phyloP scores from a whole-genome alignment of 2,329 filamentous ascomycete genomes.

The Fusarium hostae region DNA sequence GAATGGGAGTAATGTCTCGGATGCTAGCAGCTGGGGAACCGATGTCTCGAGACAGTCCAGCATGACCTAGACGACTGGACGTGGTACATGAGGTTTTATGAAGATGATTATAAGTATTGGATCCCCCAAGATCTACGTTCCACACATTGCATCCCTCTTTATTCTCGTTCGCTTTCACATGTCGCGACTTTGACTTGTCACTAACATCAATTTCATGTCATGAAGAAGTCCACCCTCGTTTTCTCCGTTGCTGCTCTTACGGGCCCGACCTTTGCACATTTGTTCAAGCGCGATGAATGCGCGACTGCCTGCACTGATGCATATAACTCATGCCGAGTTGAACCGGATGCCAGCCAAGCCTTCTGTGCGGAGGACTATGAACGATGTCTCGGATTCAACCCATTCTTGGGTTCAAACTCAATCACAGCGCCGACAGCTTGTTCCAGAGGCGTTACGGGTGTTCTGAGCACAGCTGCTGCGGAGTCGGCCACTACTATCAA shows the following conservation, averaged over 20 bases:
- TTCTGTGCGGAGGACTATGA: background rate
- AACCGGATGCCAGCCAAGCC: background rate
- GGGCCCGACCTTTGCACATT: background rate
- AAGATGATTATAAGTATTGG: background rate
- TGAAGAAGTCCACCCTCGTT: background rate
- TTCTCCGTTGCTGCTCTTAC: background rate
- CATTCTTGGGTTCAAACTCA: background rate
- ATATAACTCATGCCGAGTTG: background rate
- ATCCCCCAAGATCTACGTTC: no score
- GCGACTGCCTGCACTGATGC: background rate
- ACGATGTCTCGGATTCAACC: background rate
- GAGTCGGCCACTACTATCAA: background rate
- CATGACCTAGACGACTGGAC: accelerated
- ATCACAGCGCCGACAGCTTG: background rate
- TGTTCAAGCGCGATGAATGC: background rate
- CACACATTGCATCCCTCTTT: background rate
- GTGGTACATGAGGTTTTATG: accelerated
- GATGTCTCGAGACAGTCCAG: no score
- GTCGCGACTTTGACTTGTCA: background rate
- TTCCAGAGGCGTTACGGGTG: background rate
- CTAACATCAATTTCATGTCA: background rate
- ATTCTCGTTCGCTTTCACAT: background rate
- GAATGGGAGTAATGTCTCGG: background rate
- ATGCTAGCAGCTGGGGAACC: background rate
- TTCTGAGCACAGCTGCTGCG: background rate